These are phyloP conservation scores for Citrullus colocynthis DNA, from an alignment of 306 rosid genomes.

Conservation along the genomic window DNA sequence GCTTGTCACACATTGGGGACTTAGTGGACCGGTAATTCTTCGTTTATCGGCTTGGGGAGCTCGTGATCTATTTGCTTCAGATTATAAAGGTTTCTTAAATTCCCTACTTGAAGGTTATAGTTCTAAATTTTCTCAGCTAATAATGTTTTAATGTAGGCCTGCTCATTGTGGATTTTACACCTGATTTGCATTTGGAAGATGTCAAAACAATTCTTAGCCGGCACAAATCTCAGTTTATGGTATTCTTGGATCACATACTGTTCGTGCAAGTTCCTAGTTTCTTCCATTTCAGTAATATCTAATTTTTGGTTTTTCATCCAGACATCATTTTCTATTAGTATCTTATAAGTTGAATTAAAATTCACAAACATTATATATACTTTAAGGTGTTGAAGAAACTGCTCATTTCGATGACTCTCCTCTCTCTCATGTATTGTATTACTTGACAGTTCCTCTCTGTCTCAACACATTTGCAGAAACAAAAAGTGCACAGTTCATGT, in stretches of 20 bases:
- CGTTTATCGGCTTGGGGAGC: conserved; percentile 96
- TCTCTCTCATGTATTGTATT: neutral
- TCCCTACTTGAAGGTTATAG: neutral
- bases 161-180: conserved; percentile 61
- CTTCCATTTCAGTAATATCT: neutral
- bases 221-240: conserved; percentile 64
- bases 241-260: conserved; percentile 17
- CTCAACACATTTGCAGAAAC: conserved; percentile 51
- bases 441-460: conserved; percentile 3
- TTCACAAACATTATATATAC: neutral
- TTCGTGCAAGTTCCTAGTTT: neutral
- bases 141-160: conserved; percentile 43
- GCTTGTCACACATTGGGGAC: conserved; percentile 94
- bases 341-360: neutral
- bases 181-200: conserved; percentile 58
- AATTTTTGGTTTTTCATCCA: neutral
- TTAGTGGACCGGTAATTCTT: conserved; percentile 89
- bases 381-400: neutral
- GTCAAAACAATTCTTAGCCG: conserved; percentile 47
- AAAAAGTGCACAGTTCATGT: conserved; percentile 54
- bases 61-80: conserved; percentile 52
- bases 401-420: neutral
- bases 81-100: conserved; percentile 46
- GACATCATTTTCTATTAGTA: neutral
- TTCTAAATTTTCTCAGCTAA: conserved; percentile 14